phyloP scores from a whole-genome alignment of 2,329 filamentous ascomycete species.

The Epichloe coenophiala region DNA sequence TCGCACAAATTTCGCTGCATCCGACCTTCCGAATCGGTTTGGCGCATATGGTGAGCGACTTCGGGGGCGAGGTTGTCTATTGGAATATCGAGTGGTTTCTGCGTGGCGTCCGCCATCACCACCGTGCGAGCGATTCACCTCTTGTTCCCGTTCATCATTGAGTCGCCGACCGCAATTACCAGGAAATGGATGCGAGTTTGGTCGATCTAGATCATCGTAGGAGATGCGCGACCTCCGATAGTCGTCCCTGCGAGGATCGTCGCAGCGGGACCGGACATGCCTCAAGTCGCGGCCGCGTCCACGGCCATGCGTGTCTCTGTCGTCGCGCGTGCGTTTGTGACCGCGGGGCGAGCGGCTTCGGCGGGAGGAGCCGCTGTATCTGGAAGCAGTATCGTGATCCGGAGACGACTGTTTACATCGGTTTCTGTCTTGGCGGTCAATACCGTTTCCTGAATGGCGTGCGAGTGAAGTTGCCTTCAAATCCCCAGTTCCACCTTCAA shows the following conservation, averaged over 20 bases:
- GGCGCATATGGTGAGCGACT: constrained; percentile 35
- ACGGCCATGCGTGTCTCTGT: constrained; percentile 41
- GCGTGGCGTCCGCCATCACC: constrained; percentile 25
- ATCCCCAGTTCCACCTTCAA: constrained; percentile 52
- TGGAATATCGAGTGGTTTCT: constrained; percentile 17
- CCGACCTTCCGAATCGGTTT: constrained; percentile 23
- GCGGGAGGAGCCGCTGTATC: constrained; percentile 27
- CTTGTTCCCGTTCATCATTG: constrained; percentile 29
- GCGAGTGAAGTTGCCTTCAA: constrained; percentile 80
- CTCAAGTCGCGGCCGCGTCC: constrained; percentile 36
- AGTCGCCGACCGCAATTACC: constrained; percentile 2
- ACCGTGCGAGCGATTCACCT: constrained; percentile 9
- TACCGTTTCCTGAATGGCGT: constrained; percentile 62
- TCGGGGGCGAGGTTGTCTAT: constrained; percentile 42
- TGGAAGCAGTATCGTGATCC: constrained; percentile 33
- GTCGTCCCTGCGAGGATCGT: constrained; percentile 37
- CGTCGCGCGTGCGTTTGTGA: constrained; percentile 53
- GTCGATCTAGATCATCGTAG: constrained; percentile 46
- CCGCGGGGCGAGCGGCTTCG: constrained; percentile 48
- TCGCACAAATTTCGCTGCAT: constrained; percentile 20
- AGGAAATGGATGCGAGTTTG: constrained; percentile 18
- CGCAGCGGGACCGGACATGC: constrained; percentile 48
- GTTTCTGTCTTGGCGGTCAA: constrained; percentile 88
- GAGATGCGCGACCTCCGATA: constrained; percentile 32
- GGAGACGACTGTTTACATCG: constrained; percentile 48